These are phyloP conservation scores for Aspergillus sp. DNA, from an alignment of 2,329 filamentous ascomycete species.

Conservation along the genomic window DNA sequence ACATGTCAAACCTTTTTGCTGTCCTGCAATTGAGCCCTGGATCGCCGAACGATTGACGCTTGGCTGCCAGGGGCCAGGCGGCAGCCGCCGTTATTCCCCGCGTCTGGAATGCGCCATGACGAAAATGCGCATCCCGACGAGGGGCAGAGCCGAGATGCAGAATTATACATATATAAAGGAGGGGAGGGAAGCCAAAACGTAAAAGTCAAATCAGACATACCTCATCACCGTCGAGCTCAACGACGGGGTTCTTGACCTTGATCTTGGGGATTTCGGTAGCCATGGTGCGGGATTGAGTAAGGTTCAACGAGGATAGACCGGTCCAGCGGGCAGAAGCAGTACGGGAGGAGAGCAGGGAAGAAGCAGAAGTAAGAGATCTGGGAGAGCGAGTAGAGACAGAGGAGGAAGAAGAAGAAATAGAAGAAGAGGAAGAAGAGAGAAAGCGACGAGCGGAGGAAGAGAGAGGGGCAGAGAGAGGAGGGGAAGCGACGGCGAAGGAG, in stretches of 20 bases:
- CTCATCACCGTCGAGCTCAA: slow-evolving; percentile 89
- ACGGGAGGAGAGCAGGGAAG: slow-evolving; percentile 23
- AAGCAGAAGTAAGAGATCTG: slow-evolving; percentile 28
- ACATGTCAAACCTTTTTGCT: background rate
- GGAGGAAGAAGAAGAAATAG: slow-evolving; percentile 31
- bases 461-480: slow-evolving; percentile 30
- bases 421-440: slow-evolving; percentile 28
- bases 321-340: slow-evolving; percentile 34
- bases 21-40: slow-evolving; percentile 5
- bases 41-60: slow-evolving; percentile 29
- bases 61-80: slow-evolving; percentile 17
- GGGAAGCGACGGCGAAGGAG: slow-evolving; percentile 33
- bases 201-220: slow-evolving; percentile 29
- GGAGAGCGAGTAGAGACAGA: slow-evolving; percentile 28
- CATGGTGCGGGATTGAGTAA: slow-evolving; percentile 49
- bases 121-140: slow-evolving; percentile 27
- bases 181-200: slow-evolving; percentile 1
- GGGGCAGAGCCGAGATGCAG: slow-evolving; percentile 12
- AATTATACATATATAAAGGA: slow-evolving; percentile 15
- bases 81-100: slow-evolving; percentile 37
- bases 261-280: slow-evolving; percentile 71
- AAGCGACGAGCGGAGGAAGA: slow-evolving; percentile 24
- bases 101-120: slow-evolving; percentile 26
- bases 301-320: slow-evolving; percentile 31
- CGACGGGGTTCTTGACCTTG: slow-evolving; percentile 98